A percentile compares a stretch with the other conserved stretches of the same genome.
phyloP scores from a whole-genome alignment of 2,329 filamentous ascomycete species.

The Ophiostoma sp. region DNA sequence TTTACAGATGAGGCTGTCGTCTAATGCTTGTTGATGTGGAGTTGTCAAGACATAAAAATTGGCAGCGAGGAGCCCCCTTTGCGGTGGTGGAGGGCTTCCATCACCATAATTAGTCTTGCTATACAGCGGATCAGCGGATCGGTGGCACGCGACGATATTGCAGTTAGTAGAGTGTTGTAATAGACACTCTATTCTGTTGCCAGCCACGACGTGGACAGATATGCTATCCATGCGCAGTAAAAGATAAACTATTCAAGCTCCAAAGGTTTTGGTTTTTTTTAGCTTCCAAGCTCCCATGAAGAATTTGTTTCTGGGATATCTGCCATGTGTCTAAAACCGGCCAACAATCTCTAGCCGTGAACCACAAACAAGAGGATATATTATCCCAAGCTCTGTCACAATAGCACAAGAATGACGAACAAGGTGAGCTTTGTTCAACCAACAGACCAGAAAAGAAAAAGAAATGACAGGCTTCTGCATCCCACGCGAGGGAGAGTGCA shows the following conservation, averaged over 20 bases:
- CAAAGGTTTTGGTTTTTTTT: background rate
- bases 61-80: too few species aligned
- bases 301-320: background rate
- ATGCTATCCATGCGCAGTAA: background rate
- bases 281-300: background rate
- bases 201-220: background rate
- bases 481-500: conserved; percentile 4
- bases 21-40: background rate
- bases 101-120: background rate
- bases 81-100: background rate
- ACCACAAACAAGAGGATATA: background rate
- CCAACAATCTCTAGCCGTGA: background rate
- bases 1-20: background rate
- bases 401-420: background rate
- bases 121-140: background rate
- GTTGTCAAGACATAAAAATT: background rate
- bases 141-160: background rate
- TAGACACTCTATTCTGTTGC: background rate
- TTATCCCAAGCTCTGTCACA: background rate
- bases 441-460: background rate
- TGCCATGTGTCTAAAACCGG: background rate
- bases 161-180: background rate
- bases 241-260: background rate
- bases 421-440: background rate
- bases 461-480: background rate